Evolutionary conservation across 179 eudicot genomes (phyloP).

Genomic region (Patellifolia procumbens): DNA sequence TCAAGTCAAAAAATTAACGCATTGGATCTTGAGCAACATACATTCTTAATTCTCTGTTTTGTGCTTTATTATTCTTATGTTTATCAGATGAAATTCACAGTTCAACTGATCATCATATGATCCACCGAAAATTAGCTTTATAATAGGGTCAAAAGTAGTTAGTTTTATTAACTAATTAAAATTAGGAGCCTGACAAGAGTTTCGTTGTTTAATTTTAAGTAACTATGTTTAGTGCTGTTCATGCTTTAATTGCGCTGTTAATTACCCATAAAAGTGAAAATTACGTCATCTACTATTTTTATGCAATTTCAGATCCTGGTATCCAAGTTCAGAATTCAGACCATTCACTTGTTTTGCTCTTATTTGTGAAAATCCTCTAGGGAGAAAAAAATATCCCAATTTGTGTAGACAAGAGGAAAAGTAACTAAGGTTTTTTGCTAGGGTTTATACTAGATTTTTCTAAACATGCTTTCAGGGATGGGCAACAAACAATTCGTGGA

Average conservation of each 20-base stretch:
- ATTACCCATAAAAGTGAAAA: background rate
- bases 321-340: background rate
- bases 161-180: background rate
- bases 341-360: background rate
- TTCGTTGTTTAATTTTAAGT: background rate
- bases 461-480: too few species aligned
- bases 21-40: constrained; percentile 29
- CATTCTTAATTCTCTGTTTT: constrained; percentile 10
- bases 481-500: too few species aligned
- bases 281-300: background rate
- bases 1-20: constrained; percentile 25
- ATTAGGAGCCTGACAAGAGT: background rate
- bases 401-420: background rate
- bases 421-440: background rate
- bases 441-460: background rate
- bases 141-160: constrained; percentile 12
- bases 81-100: background rate
- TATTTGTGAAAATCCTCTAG: background rate
- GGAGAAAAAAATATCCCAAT: background rate
- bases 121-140: constrained; percentile 15
- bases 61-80: background rate
- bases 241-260: background rate
- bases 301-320: background rate
- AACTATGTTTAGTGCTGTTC: background rate
- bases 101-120: constrained; percentile 21